Evolutionary conservation across 2,329 filamentous ascomycete genomes (phyloP).

Genomic region (Botrytis galanthina): DNA sequence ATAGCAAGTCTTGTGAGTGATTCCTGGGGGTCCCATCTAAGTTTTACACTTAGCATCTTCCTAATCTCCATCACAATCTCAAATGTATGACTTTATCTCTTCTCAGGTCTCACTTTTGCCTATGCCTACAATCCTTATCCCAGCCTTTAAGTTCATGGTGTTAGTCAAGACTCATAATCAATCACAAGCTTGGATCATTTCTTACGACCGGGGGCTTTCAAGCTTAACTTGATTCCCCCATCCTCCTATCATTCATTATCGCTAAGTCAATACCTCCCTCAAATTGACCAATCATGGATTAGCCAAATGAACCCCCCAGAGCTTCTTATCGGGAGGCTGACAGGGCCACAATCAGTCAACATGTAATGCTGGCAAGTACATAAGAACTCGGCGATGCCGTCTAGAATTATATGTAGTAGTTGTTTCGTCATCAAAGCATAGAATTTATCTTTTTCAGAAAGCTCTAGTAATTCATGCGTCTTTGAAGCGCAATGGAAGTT

Average conservation of each 20-base stretch:
- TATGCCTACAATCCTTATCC: not conserved
- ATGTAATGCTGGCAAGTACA: conserved; percentile 1
- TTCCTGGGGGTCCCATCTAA: not conserved
- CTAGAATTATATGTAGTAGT: not conserved
- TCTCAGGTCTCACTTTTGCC: not conserved
- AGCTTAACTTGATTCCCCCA: not conserved
- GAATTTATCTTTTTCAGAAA: not conserved
- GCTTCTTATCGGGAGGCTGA: conserved; percentile 21
- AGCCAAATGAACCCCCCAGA: not conserved
- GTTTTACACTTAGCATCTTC: not conserved
- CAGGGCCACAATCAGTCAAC: conserved; percentile 8
- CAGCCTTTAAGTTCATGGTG: not conserved
- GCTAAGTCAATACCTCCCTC: conserved; percentile 7
- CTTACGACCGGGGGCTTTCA: not conserved
- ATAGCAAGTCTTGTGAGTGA: not conserved
- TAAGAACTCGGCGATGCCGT: conserved; percentile 17
- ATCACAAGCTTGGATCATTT: not conserved
- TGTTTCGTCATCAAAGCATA: not conserved
- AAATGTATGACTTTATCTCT: not conserved
- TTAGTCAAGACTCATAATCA: not conserved
- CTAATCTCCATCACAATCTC: not conserved
- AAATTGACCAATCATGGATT: conserved; percentile 4
- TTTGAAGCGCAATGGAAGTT: conserved; percentile 6
- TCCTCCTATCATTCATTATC: conserved; percentile 8
- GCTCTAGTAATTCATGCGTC: not conserved